Conservation (phyloP, 2,329 filamentous ascomycete species). For the Cephalotrichum gorgonifer region DNA sequence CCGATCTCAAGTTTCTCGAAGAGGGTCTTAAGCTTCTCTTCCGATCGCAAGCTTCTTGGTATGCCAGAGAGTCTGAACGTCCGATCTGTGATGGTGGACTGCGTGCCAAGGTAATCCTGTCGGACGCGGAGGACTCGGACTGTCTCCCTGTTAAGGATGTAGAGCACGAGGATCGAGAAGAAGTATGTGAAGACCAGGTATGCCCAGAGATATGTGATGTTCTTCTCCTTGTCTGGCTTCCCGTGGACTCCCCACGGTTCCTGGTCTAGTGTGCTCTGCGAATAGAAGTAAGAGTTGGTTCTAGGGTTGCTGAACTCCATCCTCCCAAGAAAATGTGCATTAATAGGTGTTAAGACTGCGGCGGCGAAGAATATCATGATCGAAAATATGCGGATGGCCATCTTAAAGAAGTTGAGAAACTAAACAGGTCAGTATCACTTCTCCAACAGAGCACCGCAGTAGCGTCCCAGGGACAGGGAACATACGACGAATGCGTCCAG, state of each 20-base stretch:
- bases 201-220: constrained; percentile 66
- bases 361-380: constrained; percentile 74
- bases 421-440: neutral
- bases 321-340: constrained; percentile 46
- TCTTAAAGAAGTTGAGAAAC: constrained; percentile 91
- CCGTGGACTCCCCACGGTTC: neutral
- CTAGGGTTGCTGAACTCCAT: neutral
- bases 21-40: constrained; percentile 74
- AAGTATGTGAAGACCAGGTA: constrained; percentile 93
- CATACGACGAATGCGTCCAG: constrained; percentile 75
- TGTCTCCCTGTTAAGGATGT: constrained; percentile 75
- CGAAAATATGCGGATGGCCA: constrained; percentile 76
- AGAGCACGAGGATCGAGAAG: constrained; percentile 73
- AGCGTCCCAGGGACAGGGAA: too few species aligned
- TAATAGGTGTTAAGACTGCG: constrained; percentile 75
- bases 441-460: constrained; percentile 15
- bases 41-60: constrained; percentile 65
- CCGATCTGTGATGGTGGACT: constrained; percentile 90
- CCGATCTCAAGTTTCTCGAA: constrained; percentile 85
- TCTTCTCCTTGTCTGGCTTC: constrained; percentile 20
- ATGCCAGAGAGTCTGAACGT: constrained; percentile 90
- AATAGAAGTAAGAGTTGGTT: neutral
- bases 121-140: constrained; percentile 74
- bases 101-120: constrained; percentile 84
- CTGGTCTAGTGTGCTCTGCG: neutral